A percentile compares a stretch with the other conserved stretches of the same genome.
phyloP scores from a whole-genome alignment of 2,329 filamentous ascomycete genomes.

The Colletotrichum truncatum region DNA sequence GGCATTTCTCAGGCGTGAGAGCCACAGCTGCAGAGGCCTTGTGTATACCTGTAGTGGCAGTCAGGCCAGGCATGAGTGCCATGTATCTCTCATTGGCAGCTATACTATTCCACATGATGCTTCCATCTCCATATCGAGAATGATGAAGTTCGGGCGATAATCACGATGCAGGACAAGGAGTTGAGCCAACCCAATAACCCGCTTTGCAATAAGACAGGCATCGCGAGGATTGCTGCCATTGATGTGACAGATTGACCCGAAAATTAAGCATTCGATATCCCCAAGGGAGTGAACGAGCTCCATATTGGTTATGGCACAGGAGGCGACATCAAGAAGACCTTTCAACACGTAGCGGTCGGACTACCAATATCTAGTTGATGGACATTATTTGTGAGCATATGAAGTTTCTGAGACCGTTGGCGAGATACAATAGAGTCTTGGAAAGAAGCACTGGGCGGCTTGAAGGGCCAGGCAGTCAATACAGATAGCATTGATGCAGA shows the following conservation, averaged over 20 bases:
- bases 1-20: not conserved
- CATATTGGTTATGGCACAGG: conserved; percentile 43
- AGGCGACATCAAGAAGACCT: conserved; percentile 38
- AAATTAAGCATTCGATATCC: conserved; percentile 50
- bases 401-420: not conserved
- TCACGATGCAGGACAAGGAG: conserved; percentile 49
- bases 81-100: conserved; percentile 46
- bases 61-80: conserved; percentile 49
- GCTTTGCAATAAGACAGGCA: conserved; percentile 46
- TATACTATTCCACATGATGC: conserved; percentile 46
- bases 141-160: not conserved
- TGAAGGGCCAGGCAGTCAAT: not conserved
- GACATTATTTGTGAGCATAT: conserved; percentile 36
- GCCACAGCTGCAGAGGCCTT: not conserved
- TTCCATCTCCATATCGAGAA: not conserved
- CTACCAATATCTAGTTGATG: conserved; percentile 15
- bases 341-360: conserved; percentile 38
- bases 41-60: conserved; percentile 35
- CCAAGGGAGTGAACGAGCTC: conserved; percentile 48
- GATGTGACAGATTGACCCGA: conserved; percentile 48
- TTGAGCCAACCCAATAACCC: conserved; percentile 50
- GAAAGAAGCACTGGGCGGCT: not conserved
- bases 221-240: conserved; percentile 50
- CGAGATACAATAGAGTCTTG: not conserved
- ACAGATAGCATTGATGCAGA: not conserved